These are phyloP conservation scores for Nevesoporus exiguus DNA, from an alignment of 768 basidiomycete genomes.

Conservation along the genomic window DNA sequence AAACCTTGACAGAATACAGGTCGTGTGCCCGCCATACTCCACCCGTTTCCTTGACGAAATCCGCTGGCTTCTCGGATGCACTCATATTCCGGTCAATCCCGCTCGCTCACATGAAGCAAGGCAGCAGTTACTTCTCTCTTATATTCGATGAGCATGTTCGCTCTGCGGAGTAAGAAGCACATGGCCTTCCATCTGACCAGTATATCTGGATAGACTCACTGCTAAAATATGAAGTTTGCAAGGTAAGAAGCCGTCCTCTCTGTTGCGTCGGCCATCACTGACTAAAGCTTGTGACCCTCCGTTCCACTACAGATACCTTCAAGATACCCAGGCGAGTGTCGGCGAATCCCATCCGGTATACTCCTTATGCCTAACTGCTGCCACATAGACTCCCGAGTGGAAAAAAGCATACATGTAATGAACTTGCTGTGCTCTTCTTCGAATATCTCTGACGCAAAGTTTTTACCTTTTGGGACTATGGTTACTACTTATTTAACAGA, in stretches of 20 bases:
- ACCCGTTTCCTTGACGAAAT: constrained; percentile 1
- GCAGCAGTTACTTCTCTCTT: neutral
- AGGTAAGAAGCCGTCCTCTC: constrained; percentile 36
- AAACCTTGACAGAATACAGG: neutral
- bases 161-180: neutral
- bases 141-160: neutral
- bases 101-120: neutral
- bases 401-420: constrained; percentile 33
- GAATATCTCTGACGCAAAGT: neutral
- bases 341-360: neutral
- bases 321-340: constrained; percentile 59
- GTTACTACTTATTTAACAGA: constrained; percentile 35
- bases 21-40: neutral
- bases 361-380: neutral
- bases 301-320: constrained; percentile 49
- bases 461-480: neutral
- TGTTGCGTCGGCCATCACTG: neutral
- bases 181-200: neutral
- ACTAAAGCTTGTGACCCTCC: neutral
- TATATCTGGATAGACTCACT: neutral
- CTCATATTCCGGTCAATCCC: constrained; percentile 11
- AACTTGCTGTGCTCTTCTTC: neutral
- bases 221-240: constrained; percentile 55
- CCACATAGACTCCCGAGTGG: constrained; percentile 64
- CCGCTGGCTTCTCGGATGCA: neutral